Evolutionary conservation across 1,284 basidiomycete species (phyloP).

Genomic region (Ustilago curta): DNA sequence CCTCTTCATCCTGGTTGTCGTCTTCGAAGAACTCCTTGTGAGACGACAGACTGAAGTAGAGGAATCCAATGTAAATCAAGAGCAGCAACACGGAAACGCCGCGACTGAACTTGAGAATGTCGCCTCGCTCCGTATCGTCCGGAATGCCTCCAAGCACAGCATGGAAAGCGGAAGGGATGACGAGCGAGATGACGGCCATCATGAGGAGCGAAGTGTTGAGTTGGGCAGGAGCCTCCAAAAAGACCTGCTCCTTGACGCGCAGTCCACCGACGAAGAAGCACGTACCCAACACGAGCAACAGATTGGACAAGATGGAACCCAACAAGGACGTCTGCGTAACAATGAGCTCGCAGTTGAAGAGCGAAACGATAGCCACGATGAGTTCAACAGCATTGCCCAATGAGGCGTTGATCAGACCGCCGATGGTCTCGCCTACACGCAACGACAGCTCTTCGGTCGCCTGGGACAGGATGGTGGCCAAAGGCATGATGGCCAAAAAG

Average conservation of each 20-base stretch:
- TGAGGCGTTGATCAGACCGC: constrained; percentile 63
- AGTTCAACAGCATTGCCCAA: constrained; percentile 64
- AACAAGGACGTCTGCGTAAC: constrained; percentile 63
- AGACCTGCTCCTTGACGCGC: constrained; percentile 57
- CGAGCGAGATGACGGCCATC: constrained; percentile 64
- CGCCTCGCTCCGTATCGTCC: constrained; percentile 50
- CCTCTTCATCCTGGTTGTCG: constrained; percentile 52
- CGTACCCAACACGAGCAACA: constrained; percentile 61
- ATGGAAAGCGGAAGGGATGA: constrained; percentile 64
- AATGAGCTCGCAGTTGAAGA: constrained; percentile 62
- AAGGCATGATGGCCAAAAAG: constrained; percentile 63
- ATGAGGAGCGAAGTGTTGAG: constrained; percentile 56
- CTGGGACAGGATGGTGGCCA: constrained; percentile 58
- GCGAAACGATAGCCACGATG: constrained; percentile 64
- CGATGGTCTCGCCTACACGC: constrained; percentile 63
- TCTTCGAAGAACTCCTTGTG: constrained; percentile 60
- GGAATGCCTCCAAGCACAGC: constrained; percentile 53
- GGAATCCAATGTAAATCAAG: constrained; percentile 62
- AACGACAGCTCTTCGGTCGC: constrained; percentile 64
- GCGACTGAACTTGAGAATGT: constrained; percentile 59
- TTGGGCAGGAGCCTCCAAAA: constrained; percentile 50
- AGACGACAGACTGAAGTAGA: constrained; percentile 51
- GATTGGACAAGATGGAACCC: constrained; percentile 61
- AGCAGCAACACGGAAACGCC: constrained; percentile 58
- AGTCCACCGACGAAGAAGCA: constrained; percentile 64